Conservation (phyloP, 2,329 filamentous ascomycete species). For the Beauveria sp. region DNA sequence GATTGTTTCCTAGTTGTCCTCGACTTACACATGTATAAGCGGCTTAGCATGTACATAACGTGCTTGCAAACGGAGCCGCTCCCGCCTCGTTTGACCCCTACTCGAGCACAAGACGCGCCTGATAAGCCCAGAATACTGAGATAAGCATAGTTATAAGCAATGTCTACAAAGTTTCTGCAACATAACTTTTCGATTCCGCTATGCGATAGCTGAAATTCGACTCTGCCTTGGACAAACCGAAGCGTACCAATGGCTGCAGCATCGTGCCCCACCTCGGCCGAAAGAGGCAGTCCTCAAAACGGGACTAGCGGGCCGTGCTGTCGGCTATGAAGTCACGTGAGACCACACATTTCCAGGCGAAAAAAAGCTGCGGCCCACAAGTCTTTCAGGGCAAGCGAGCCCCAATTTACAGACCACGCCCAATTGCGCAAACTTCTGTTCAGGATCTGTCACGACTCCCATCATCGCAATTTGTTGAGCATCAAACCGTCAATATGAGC, state of each 20-base stretch:
- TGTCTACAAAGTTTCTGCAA: not conserved
- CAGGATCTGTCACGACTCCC: constrained; percentile 20
- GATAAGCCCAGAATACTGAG: too few species aligned
- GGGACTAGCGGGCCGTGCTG: not conserved
- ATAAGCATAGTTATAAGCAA: not conserved
- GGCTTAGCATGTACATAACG: too few species aligned
- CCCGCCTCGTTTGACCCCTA: not conserved
- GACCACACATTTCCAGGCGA: not conserved
- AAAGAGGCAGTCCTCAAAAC: not conserved
- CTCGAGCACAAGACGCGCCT: not conserved
- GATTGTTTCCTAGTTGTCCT: not conserved
- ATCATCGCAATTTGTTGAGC: constrained; percentile 25
- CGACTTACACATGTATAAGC: not conserved
- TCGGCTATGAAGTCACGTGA: constrained; percentile 5
- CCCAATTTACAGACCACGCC: constrained; percentile 32
- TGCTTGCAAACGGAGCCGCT: not conserved
- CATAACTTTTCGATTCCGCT: not conserved
- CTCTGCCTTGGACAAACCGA: not conserved
- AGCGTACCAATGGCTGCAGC: too few species aligned
- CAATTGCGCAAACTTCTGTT: constrained; percentile 22
- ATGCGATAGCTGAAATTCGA: not conserved
- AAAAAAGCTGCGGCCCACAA: constrained; percentile 9
- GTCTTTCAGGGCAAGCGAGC: constrained; percentile 28
- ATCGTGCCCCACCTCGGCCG: not conserved
- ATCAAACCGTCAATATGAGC: constrained; percentile 50